Conservation (phyloP, 768 basidiomycete species). For the Dacryopinax primogenitus region DNA sequence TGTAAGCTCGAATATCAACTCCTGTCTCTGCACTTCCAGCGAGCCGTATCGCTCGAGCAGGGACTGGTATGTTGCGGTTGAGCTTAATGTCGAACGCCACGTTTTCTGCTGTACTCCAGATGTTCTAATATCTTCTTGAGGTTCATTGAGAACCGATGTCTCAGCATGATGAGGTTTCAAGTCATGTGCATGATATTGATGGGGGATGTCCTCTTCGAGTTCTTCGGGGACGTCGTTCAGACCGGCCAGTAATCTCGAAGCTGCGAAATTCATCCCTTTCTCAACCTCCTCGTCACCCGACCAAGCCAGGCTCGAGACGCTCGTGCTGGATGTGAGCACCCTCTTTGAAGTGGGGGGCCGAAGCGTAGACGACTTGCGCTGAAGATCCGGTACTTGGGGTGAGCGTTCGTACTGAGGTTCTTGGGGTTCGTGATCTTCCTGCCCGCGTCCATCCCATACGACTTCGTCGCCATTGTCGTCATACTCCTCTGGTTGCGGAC, state of each 20-base stretch:
- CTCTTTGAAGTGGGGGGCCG: not conserved
- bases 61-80: conserved; percentile 26
- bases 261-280: conserved; percentile 23
- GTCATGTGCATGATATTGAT: not conserved
- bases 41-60: conserved; percentile 34
- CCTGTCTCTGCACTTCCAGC: conserved; percentile 48
- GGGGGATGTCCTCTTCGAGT: not conserved
- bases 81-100: conserved; percentile 28
- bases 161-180: not conserved
- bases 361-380: not conserved
- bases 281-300: conserved; percentile 23
- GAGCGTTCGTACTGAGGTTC: not conserved
- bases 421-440: not conserved
- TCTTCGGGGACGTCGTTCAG: not conserved
- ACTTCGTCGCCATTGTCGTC: not conserved
- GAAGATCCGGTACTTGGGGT: not conserved
- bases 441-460: not conserved
- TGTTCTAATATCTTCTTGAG: no score
- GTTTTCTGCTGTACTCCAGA: conserved; percentile 16
- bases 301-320: not conserved
- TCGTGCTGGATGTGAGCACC: not conserved
- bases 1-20: conserved; percentile 53
- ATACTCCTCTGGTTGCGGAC: not conserved
- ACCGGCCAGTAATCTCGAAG: not conserved
- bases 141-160: not conserved